Evolutionary conservation across 352 stramenopile genomes (phyloP), one percentile per base, ranked within the genome.

Genomic region (Pythium aristosporum): DNA sequence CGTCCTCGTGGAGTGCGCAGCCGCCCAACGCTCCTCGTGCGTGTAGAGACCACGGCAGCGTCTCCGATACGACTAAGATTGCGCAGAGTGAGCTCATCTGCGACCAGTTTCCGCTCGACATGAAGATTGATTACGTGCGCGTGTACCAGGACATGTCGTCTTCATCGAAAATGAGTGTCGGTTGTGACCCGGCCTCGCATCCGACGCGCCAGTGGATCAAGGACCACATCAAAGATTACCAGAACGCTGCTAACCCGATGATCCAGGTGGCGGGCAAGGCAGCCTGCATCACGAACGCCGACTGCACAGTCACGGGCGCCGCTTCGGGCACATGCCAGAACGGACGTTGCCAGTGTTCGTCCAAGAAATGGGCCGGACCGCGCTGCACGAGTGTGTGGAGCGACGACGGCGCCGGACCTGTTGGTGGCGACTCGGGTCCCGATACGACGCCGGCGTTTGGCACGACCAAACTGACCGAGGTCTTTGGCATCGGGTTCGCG

Each of bases 101-200:
- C 34, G 76, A 80, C 44, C 52, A 71, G 5, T 86, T 92, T 42
- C 83, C 80, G 0, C 75, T 92, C 71, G 49, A 79, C 23, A 47
- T 94, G 50, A 87, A 87, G 49, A 65, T 93, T 39, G 84, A 91
- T 71, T 90, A 92, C 65, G 69, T 92, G 10, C 84, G 84, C 4
- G 57, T 91, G 66, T 91, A 89, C 60, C 84, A 92, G 49, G 77
- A 89, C 42, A 46, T 73, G 16, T 76, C 69, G 12, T 30, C 55
- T n/a, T 53, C 55, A 9, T 61, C 55, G 12, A 46, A 8, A 16
- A 61, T 61, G 82, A 69, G 60, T 11, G 56, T 88, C 0, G 79
- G 78, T 0, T 93, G 82, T 21, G 76, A 93, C 55, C 85, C 85
- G 1, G 37, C 34, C 21, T 71, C 72, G 2, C 82, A 92, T 53